Percentiles rank a stretch among this genome's conserved stretches.
These are phyloP conservation scores for Soucietia sequanensis DNA, from an alignment of 805 yeast genomes.

Conservation along the genomic window DNA sequence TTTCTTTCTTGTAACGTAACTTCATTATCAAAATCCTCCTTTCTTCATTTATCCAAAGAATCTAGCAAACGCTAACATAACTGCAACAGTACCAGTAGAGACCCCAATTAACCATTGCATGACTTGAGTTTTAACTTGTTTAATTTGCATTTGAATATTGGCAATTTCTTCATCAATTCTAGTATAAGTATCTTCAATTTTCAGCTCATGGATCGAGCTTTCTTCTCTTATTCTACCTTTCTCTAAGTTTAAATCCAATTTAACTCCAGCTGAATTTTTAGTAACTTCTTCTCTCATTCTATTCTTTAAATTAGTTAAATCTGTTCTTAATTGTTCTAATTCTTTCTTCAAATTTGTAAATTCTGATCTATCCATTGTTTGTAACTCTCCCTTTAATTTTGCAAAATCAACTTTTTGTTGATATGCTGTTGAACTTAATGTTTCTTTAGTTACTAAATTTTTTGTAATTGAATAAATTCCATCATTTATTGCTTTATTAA, in stretches of 20 bases:
- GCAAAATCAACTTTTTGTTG: constrained; percentile 97
- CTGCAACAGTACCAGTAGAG: constrained; percentile 95
- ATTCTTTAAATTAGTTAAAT: constrained; percentile 81
- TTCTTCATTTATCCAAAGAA: constrained; percentile 65
- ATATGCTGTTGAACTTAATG: constrained; percentile 78
- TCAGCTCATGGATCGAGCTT: constrained; percentile 85
- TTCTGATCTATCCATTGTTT: constrained; percentile 83
- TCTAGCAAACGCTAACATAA: constrained; percentile 88
- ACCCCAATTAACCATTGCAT: constrained; percentile 99
- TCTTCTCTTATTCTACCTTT: constrained; percentile 96
- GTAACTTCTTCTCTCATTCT: constrained; percentile 88
- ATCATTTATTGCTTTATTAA: constrained; percentile 73
- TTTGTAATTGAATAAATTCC: constrained; percentile 74
- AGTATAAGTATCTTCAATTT: constrained; percentile 92
- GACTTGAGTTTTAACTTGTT: constrained; percentile 92
- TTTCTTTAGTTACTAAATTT: constrained; percentile 82
- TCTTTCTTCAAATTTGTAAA: constrained; percentile 79
- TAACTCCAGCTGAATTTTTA: constrained; percentile 83
- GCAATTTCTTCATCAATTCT: constrained; percentile 94
- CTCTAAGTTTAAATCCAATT: constrained; percentile 87
- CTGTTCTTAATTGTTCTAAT: constrained; percentile 79
- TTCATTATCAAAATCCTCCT: too few relatives aligned
- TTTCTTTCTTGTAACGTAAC: too few relatives aligned
- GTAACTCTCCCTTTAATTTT: constrained; percentile 87
- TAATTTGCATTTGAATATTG: constrained; percentile 93